Percentiles rank a stretch among this genome's conserved stretches.
phyloP scores from a whole-genome alignment of 2,329 filamentous ascomycete genomes.

The Colletotrichum tropicicola region DNA sequence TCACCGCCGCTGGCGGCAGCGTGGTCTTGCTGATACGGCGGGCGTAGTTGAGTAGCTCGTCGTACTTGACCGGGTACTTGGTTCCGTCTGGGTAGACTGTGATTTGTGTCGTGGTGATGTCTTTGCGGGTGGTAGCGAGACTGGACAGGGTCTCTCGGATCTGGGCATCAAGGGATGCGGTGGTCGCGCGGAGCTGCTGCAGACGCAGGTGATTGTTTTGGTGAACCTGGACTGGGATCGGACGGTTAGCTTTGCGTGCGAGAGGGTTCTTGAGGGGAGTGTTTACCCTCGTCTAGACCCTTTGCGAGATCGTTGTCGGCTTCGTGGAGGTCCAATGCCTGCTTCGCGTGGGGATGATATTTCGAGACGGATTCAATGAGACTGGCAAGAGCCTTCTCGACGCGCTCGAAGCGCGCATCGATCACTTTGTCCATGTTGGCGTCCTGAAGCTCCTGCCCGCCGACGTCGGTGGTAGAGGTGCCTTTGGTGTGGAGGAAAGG shows the following conservation, averaged over 20 bases:
- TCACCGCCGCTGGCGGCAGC: conserved; percentile 69
- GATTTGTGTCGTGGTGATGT: conserved; percentile 71
- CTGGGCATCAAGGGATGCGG: conserved; percentile 72
- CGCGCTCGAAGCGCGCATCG: conserved; percentile 69
- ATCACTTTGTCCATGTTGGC: conserved; percentile 68
- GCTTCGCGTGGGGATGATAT: conserved; percentile 77
- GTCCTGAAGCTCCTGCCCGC: background rate
- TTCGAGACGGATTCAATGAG: conserved; percentile 84
- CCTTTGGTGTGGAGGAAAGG: background rate
- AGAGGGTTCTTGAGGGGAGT: background rate
- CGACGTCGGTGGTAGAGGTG: background rate
- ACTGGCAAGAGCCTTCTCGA: conserved; percentile 72
- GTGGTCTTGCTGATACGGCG: conserved; percentile 84
- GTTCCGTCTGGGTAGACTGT: conserved; percentile 62
- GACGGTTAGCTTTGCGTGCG: background rate
- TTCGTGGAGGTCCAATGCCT: conserved; percentile 73
- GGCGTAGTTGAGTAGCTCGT: conserved; percentile 80
- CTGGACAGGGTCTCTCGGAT: conserved; percentile 75
- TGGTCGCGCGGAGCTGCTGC: conserved; percentile 72
- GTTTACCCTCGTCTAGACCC: conserved; percentile 72
- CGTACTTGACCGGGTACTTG: conserved; percentile 70
- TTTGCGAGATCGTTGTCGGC: conserved; percentile 75
- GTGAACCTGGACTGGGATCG: conserved; percentile 70
- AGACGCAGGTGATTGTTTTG: conserved; percentile 79
- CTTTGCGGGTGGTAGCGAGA: conserved; percentile 78